Conservation (phyloP, 257 asterid genomes). For the Solanum medicagineum region DNA sequence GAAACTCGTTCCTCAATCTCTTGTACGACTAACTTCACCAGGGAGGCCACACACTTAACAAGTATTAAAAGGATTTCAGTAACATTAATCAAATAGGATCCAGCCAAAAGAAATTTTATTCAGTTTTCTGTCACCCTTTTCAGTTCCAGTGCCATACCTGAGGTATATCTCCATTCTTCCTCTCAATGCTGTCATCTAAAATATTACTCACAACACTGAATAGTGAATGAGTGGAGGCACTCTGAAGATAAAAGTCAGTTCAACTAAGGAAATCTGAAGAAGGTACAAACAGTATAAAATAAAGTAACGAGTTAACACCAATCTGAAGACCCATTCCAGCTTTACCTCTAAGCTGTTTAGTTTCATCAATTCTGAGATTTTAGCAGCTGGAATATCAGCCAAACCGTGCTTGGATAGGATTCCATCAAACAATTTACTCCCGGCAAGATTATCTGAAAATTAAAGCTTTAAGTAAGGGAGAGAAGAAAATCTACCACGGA, state of each 20-base stretch:
- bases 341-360: constrained; percentile 66
- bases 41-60: constrained; percentile 60
- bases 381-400: constrained; percentile 43
- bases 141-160: constrained; percentile 41
- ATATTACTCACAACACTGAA: constrained; percentile 45
- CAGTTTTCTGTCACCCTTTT: constrained; percentile 4
- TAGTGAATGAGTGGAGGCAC: constrained; percentile 59
- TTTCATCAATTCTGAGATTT: constrained; percentile 67
- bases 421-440: constrained; percentile 26
- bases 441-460: constrained; percentile 26
- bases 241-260: constrained; percentile 37
- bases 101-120: background rate
- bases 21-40: constrained; percentile 70
- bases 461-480: background rate
- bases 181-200: constrained; percentile 76
- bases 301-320: background rate
- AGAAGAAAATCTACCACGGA: background rate
- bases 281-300: background rate
- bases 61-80: constrained; percentile 7
- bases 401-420: constrained; percentile 35
- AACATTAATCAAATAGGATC: constrained; percentile 9
- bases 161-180: constrained; percentile 60
- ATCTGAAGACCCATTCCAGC: background rate
- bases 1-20: constrained; percentile 80
- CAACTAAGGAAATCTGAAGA: constrained; percentile 1